Evolutionary conservation across 257 asterid genomes (phyloP).

Genomic region (Ilex aquifolium): DNA sequence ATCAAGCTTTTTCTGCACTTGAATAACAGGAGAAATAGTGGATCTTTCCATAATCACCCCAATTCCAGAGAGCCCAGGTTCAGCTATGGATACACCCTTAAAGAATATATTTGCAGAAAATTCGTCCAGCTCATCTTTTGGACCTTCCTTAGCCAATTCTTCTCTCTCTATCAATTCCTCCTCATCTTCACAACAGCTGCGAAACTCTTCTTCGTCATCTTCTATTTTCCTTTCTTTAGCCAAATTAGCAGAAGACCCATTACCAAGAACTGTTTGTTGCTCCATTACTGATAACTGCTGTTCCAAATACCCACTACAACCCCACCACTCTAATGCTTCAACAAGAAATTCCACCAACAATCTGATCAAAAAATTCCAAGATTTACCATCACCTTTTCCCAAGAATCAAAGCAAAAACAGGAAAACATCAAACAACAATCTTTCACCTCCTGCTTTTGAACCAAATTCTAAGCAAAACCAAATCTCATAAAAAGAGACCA

Average conservation of each 20-base stretch:
- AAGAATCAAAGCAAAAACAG: not conserved
- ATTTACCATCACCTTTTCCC: not conserved
- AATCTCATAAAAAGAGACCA: not conserved
- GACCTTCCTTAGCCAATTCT: slow-evolving; percentile 19
- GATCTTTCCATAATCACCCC: slow-evolving; percentile 78
- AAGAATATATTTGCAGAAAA: slow-evolving; percentile 53
- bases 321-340: slow-evolving; percentile 8
- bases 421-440: not conserved
- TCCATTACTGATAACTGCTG: slow-evolving; percentile 24
- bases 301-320: slow-evolving; percentile 13
- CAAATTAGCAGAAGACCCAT: slow-evolving; percentile 19
- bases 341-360: slow-evolving; percentile 1
- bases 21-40: slow-evolving; percentile 31
- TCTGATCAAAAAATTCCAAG: not conserved
- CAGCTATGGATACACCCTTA: slow-evolving; percentile 68
- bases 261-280: slow-evolving; percentile 20
- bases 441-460: slow-evolving; percentile 1
- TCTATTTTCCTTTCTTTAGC: slow-evolving; percentile 30
- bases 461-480: slow-evolving; percentile 5
- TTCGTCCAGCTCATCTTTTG: slow-evolving; percentile 34
- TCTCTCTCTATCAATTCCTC: slow-evolving; percentile 41
- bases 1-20: slow-evolving; percentile 87
- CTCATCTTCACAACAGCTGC: slow-evolving; percentile 80
- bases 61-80: slow-evolving; percentile 75
- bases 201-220: slow-evolving; percentile 90